Percentiles rank a stretch among this genome's conserved stretches.
Conservation (phyloP, 495 filamentous ascomycete species). For the Pseudevernia furfuracea region DNA sequence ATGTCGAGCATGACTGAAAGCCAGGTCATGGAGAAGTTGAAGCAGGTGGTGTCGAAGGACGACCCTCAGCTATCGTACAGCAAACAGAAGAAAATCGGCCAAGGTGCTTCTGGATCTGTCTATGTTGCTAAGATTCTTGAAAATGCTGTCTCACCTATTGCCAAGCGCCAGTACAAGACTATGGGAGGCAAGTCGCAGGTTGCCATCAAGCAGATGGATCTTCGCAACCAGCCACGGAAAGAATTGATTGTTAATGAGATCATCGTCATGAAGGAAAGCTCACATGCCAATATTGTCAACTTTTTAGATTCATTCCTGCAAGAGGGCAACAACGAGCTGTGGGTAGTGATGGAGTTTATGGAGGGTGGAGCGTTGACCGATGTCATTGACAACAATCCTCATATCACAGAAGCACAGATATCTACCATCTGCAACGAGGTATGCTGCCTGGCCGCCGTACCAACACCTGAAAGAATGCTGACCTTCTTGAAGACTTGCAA, state of each 20-base stretch:
- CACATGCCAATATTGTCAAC: constrained; percentile 97
- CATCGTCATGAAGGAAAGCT: constrained; percentile 98
- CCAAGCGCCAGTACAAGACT: constrained; percentile 56
- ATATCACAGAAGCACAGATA: constrained; percentile 91
- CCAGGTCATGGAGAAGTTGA: constrained; percentile 91
- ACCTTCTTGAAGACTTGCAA: constrained; percentile 70
- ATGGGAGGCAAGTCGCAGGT: constrained; percentile 73
- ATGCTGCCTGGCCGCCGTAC: constrained; percentile 24
- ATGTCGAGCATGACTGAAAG: constrained; percentile 97
- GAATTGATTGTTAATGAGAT: constrained; percentile 99
- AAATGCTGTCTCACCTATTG: constrained; percentile 55
- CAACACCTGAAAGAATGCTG: constrained; percentile 26
- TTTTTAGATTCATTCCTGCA: constrained; percentile 95
- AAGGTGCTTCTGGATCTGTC: constrained; percentile 94
- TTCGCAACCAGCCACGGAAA: constrained; percentile 93
- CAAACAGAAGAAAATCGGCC: constrained; percentile 99
- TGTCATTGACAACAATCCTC: constrained; percentile 92
- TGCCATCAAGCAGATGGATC: constrained; percentile 99
- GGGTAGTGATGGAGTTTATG: constrained; percentile 99
- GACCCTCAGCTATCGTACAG: constrained; percentile 88
- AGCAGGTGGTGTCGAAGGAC: constrained; percentile 86
- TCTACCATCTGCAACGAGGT: constrained; percentile 96
- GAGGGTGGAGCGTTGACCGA: constrained; percentile 95
- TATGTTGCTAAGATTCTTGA: constrained; percentile 93
- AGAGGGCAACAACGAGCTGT: constrained; percentile 84